Percentiles rank a stretch among this genome's conserved stretches.
phyloP scores from a whole-genome alignment of 306 rosid genomes.

The Neltuma alba region DNA sequence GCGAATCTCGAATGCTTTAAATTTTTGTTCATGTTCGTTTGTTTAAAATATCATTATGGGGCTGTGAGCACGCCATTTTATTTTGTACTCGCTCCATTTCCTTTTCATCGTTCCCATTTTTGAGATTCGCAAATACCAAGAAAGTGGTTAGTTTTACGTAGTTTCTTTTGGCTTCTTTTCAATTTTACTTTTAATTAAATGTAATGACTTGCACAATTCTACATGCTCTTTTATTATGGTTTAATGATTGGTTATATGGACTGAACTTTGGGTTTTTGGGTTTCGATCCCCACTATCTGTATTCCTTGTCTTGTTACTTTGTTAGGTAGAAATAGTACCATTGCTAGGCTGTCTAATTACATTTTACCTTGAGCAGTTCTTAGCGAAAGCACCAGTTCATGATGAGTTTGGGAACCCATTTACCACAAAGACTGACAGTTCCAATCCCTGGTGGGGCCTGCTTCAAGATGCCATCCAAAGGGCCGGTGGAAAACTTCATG shows the following conservation, averaged over 20 bases:
- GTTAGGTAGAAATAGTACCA: neutral
- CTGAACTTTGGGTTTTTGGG: neutral
- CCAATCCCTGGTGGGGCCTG: conserved; percentile 91
- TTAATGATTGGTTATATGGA: neutral
- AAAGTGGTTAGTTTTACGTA: too few relatives aligned
- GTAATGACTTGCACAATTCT: too few relatives aligned
- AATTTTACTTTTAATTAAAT: too few relatives aligned
- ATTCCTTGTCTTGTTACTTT: neutral
- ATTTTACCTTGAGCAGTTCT: conserved; percentile 65
- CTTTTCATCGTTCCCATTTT: too few relatives aligned
- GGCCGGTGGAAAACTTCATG: conserved; percentile 79
- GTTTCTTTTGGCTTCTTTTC: too few relatives aligned
- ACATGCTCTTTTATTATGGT: too few relatives aligned
- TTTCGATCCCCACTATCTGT: neutral
- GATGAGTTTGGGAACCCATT: conserved; percentile 60
- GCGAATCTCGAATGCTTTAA: too few relatives aligned
- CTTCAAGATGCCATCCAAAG: conserved; percentile 70
- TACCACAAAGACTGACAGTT: conserved; percentile 66
- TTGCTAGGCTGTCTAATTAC: conserved; percentile 28
- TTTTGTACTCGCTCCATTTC: too few relatives aligned
- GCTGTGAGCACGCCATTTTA: too few relatives aligned
- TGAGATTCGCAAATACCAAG: too few relatives aligned
- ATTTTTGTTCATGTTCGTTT: too few relatives aligned
- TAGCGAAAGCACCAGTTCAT: conserved; percentile 50
- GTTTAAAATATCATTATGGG: too few relatives aligned